phyloP scores from a whole-genome alignment of 257 asterid genomes.

The Asclepias syriaca region DNA sequence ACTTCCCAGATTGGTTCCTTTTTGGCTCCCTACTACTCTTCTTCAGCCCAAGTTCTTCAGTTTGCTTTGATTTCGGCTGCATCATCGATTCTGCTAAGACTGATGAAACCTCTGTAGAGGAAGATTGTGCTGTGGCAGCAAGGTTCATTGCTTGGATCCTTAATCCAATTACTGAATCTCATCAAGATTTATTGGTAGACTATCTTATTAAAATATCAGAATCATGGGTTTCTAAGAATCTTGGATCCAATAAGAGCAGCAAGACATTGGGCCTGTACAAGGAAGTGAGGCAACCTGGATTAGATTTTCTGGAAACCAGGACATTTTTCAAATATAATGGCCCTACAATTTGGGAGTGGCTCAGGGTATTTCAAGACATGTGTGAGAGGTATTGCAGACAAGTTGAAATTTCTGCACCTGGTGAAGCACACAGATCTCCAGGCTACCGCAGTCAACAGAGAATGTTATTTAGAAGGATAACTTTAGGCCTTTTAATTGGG shows the following conservation, averaged over 20 bases:
- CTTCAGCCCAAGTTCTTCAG: constrained; percentile 20
- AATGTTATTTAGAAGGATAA: constrained; percentile 47
- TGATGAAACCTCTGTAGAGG: constrained; percentile 21
- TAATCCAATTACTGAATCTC: constrained; percentile 43
- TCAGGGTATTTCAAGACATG: constrained; percentile 45
- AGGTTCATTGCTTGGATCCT: constrained; percentile 66
- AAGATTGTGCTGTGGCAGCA: constrained; percentile 44
- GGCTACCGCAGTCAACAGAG: constrained; percentile 28
- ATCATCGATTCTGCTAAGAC: constrained; percentile 17
- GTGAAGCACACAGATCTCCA: constrained; percentile 17
- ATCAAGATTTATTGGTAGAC: constrained; percentile 33
- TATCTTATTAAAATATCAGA: constrained; percentile 42
- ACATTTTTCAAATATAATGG: constrained; percentile 26
- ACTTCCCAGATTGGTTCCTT: constrained; percentile 71
- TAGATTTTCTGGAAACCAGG: constrained; percentile 24
- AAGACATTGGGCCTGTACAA: constrained; percentile 20
- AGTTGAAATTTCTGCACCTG: constrained; percentile 22
- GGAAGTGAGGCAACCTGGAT: constrained; percentile 26
- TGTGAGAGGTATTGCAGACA: constrained; percentile 20
- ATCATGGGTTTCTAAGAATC: constrained; percentile 33
- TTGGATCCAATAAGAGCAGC: constrained; percentile 24
- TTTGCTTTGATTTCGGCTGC: constrained; percentile 22
- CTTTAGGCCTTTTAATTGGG: constrained; percentile 54
- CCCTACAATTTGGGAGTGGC: constrained; percentile 38
- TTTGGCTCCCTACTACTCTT: constrained; percentile 61